A percentile compares a stretch with the other conserved stretches of the same genome.
These are phyloP conservation scores for Pelargonium cotyledonis DNA, from an alignment of 441 rosid genomes.

Conservation along the genomic window DNA sequence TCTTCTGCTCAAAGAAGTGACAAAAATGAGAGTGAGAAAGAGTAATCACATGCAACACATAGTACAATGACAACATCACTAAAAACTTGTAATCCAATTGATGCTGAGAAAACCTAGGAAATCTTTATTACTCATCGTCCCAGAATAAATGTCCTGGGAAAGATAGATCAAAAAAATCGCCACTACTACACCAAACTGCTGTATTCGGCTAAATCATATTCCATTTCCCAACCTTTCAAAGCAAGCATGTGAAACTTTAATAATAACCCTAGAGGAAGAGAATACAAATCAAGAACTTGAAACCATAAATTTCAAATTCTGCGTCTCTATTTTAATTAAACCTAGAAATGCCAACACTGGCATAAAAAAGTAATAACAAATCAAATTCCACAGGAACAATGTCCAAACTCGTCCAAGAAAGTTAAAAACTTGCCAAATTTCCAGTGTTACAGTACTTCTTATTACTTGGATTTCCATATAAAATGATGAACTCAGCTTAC, in stretches of 20 bases:
- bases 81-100: background rate
- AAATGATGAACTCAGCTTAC: too few species aligned
- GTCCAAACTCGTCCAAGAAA: too few species aligned
- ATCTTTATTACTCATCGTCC: background rate
- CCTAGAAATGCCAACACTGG: too few species aligned
- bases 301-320: background rate
- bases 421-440: too few species aligned
- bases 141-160: too few species aligned
- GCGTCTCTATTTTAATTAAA: too few species aligned
- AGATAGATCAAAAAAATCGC: background rate
- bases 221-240: background rate
- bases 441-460: too few species aligned
- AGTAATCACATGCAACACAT: background rate
- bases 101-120: slow-evolving; percentile 3
- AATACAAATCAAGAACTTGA: background rate
- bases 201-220: background rate
- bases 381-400: too few species aligned
- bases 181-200: background rate
- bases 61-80: background rate
- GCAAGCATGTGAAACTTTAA: background rate
- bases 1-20: background rate
- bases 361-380: too few species aligned
- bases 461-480: too few species aligned
- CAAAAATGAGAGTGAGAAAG: background rate
- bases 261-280: background rate